Conservation (phyloP, 2,329 filamentous ascomycete species). For the Daldinia eschscholtzii region DNA sequence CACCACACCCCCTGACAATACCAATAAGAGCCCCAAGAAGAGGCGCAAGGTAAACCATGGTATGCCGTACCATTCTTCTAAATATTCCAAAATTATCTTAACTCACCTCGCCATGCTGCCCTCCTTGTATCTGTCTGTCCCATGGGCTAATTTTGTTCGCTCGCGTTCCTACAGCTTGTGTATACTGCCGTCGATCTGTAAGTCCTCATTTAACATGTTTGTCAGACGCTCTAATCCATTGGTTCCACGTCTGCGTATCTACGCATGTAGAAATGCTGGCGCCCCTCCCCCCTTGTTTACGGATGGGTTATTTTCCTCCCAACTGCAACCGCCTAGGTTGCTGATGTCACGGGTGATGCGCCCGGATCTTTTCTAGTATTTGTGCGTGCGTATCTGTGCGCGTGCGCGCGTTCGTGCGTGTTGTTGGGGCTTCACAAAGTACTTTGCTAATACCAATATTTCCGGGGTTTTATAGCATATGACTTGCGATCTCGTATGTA, state of each 20-base stretch:
- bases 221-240: constrained; percentile 49
- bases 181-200: constrained; percentile 92
- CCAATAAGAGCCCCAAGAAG: constrained; percentile 77
- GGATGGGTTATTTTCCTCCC: constrained; percentile 26
- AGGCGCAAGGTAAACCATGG: constrained; percentile 91
- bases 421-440: constrained; percentile 45
- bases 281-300: constrained; percentile 39
- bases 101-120: constrained; percentile 30
- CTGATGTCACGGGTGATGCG: constrained; percentile 43
- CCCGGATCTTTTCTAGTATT: constrained; percentile 40
- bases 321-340: constrained; percentile 40
- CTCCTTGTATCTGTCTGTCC: constrained; percentile 42
- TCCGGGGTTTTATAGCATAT: constrained; percentile 76
- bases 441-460: constrained; percentile 61
- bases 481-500: constrained; percentile 90
- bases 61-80: constrained; percentile 62
- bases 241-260: constrained; percentile 51
- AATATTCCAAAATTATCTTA: constrained; percentile 40
- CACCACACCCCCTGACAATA: constrained; percentile 51
- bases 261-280: constrained; percentile 39
- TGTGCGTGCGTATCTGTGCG: constrained; percentile 26
- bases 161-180: constrained; percentile 75
- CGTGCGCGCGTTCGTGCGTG: constrained; percentile 35
- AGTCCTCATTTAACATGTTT: constrained; percentile 61
- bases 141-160: constrained; percentile 56